Conservation (phyloP, 306 rosid genomes). For the Luffa acutangula region DNA sequence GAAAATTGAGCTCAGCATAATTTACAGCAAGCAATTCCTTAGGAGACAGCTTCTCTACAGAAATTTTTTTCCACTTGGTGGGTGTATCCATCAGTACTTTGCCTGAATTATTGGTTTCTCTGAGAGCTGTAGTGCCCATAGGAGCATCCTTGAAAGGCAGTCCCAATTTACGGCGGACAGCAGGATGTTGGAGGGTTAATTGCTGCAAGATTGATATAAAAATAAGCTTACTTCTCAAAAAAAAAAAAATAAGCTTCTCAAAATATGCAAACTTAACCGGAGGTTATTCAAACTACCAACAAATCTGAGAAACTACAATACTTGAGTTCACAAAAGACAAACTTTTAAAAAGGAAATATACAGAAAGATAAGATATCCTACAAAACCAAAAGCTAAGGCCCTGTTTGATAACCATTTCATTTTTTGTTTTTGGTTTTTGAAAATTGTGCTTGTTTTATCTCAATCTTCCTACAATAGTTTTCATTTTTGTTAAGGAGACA, state of each 20-base stretch:
- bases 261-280: neutral
- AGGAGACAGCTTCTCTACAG: constrained; percentile 49
- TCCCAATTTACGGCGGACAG: constrained; percentile 57
- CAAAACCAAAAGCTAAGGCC: neutral
- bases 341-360: neutral
- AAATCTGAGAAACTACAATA: neutral
- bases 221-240: no score
- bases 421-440: no score
- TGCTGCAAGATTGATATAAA: constrained; percentile 48
- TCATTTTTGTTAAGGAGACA: no score
- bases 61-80: constrained; percentile 34
- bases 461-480: no score
- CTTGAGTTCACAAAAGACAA: neutral
- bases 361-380: neutral
- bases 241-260: neutral
- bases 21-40: constrained; percentile 57
- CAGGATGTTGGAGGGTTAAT: constrained; percentile 49
- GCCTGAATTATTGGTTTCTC: constrained; percentile 24
- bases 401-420: no score
- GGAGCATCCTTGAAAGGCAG: constrained; percentile 30
- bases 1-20: constrained; percentile 18
- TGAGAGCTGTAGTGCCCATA: constrained; percentile 15
- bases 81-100: constrained; percentile 30
- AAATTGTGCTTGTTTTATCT: no score
- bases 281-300: neutral